Evolutionary conservation across 2,329 filamentous ascomycete genomes (phyloP), one percentile per base, ranked within the genome.

Genomic region (Ophiostoma pallidulum): DNA sequence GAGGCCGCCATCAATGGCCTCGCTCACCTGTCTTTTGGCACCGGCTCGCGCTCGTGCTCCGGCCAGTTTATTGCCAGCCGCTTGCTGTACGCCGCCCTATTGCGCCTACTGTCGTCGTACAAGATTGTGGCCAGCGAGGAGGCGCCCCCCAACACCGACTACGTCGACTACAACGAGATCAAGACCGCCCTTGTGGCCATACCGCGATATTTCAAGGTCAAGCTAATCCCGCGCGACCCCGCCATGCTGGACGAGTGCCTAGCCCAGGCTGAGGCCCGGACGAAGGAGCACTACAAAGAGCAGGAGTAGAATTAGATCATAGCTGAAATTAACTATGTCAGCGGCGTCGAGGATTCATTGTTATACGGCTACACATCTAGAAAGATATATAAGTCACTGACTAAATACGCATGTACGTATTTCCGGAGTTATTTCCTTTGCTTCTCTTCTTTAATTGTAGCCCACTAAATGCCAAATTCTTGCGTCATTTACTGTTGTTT

Each of bases 31-130:
- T 75, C 66, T 9, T 83, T 79, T 52, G 79, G 80, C 3, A 77
- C 78, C 0, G 79, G 80, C 2, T 75, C 73, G 3, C 69, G 79
- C 32, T 80, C 82, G 72, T 83, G 79, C 57, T 75, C 74, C 0
- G 80, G 80, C 16, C 75, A 72, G 2, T 78, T 81, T 54, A 68
- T 83, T 8, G 80, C 75, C 3, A 81, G 81, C 58, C 71, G 79
- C 2, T 76, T 82, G 57, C 69, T 82, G 0, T 83, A 73, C 62
- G 77, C 75, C 1, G 75, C 75, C 0, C 80, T 77, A 51, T 62
- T 81, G 28, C 68, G 79, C 1, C 65, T 87, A 8, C 38, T 54
- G 22, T 51, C 50, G 7, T 52, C 48, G 19, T 54, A 54, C 50
- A 45, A 46, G n/a, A 54, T 72, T 0, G 84, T 81, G 0, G 74